Conservation (phyloP, 805 yeast genomes). For the Jamesozyma rosinii region DNA sequence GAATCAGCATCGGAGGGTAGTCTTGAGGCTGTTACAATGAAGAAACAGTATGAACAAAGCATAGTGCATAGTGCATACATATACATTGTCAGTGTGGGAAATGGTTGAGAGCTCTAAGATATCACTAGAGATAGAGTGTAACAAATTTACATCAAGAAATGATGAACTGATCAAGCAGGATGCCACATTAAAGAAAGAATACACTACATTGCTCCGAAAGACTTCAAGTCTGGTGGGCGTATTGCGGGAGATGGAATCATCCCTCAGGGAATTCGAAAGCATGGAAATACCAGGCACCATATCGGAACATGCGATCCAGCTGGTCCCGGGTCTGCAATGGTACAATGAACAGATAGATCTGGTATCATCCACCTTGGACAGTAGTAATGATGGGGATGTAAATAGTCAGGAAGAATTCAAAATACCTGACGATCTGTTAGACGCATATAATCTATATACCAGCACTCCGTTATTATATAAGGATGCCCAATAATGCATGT, state of each 20-base stretch:
- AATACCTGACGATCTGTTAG: conserved; percentile 21
- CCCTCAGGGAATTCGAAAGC: not conserved
- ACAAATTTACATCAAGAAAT: conserved; percentile 16
- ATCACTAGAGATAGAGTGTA: conserved; percentile 6
- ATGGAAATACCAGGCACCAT: conserved; percentile 8
- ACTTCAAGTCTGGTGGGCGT: conserved; percentile 20
- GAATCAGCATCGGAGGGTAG: too few species aligned
- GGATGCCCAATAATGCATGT: conserved; percentile 8
- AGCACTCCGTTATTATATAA: conserved; percentile 25
- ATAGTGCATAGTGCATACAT: too few species aligned
- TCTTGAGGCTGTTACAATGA: too few species aligned
- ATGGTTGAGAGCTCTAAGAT: not conserved
- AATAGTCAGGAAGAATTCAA: conserved; percentile 7
- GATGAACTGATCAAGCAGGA: conserved; percentile 29
- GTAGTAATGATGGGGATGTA: not conserved
- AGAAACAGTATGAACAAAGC: too few species aligned
- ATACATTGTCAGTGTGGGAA: not conserved
- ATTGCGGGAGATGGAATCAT: conserved; percentile 8
- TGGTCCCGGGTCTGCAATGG: conserved; percentile 23
- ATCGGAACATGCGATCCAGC: conserved; percentile 10
- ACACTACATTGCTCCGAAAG: conserved; percentile 27
- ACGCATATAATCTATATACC: conserved; percentile 22
- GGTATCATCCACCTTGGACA: not conserved
- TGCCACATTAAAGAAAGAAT: conserved; percentile 23
- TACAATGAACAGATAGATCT: conserved; percentile 20